These are phyloP conservation scores for Melampsora occidentalis DNA, from an alignment of 1,284 basidiomycete species.

Conservation along the genomic window DNA sequence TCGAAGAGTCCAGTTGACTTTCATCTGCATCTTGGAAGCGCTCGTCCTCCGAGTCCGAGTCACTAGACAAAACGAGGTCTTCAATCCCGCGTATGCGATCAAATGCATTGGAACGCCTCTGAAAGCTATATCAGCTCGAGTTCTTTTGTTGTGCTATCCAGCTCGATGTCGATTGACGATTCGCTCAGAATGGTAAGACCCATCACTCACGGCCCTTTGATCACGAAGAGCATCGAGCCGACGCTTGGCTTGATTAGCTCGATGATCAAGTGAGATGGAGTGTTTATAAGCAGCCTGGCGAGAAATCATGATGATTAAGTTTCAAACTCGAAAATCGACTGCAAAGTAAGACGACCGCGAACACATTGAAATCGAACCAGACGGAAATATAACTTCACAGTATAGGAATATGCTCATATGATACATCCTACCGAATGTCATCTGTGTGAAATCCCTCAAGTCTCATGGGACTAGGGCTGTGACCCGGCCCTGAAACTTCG, in stretches of 20 bases:
- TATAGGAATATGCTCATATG: no score
- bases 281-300: slow-evolving; percentile 1
- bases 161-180: no score
- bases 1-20: no score
- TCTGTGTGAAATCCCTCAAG: no score
- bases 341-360: no score
- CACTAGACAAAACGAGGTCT: slow-evolving; percentile 2
- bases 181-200: no score
- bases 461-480: no score
- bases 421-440: no score
- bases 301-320: neutral
- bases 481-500: no score
- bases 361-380: no score
- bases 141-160: neutral
- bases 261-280: neutral
- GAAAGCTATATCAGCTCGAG: neutral
- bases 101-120: slow-evolving; percentile 26
- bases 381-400: no score
- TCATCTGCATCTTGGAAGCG: slow-evolving; percentile 33
- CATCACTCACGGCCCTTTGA: neutral
- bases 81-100: slow-evolving; percentile 32
- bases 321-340: no score
- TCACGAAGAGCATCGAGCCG: neutral
- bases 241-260: neutral
- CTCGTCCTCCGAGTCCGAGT: neutral